These are phyloP conservation scores for Alternaria ethzedia DNA, from an alignment of 2,329 filamentous ascomycete genomes.

Conservation along the genomic window DNA sequence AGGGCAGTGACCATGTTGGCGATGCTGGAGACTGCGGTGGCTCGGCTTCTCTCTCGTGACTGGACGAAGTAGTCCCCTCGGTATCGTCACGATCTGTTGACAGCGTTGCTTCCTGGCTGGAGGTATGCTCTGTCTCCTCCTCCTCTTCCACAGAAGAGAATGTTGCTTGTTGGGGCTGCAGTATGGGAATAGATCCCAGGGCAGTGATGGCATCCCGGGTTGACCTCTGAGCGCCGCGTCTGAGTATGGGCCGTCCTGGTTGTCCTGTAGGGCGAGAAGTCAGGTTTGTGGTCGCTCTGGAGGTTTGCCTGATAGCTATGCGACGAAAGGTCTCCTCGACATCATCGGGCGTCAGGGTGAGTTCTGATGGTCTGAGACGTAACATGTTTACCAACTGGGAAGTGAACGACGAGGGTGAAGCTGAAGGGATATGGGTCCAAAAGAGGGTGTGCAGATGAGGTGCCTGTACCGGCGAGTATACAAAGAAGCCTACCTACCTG, in stretches of 20 bases:
- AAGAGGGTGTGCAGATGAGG: conserved; percentile 8
- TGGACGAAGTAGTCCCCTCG: conserved; percentile 5
- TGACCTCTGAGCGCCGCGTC: conserved; percentile 40
- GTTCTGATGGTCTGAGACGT: conserved; percentile 45
- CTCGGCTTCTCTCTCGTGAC: not conserved
- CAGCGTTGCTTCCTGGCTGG: not conserved
- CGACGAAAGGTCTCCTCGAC: conserved; percentile 44
- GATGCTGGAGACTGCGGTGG: conserved; percentile 2
- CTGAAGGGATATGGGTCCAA: conserved; percentile 22
- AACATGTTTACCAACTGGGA: conserved; percentile 35
- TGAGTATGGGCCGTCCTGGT: conserved; percentile 28
- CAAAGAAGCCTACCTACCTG: not conserved
- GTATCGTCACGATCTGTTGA: not conserved
- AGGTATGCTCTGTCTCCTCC: conserved; percentile 3
- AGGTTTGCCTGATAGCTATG: conserved; percentile 33
- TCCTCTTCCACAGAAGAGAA: conserved; percentile 26
- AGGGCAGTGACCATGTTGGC: not conserved
- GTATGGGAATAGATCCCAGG: conserved; percentile 33
- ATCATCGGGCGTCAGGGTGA: conserved; percentile 45
- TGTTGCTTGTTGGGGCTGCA: conserved; percentile 34
- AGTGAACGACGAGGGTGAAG: conserved; percentile 11
- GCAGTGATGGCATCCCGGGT: conserved; percentile 36
- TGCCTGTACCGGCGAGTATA: too few relatives aligned
- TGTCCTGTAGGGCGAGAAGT: conserved; percentile 9
- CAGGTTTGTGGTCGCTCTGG: conserved; percentile 6